These are phyloP conservation scores for Hirschfeldia incana DNA, from an alignment of 345 rosid genomes.

Conservation along the genomic window DNA sequence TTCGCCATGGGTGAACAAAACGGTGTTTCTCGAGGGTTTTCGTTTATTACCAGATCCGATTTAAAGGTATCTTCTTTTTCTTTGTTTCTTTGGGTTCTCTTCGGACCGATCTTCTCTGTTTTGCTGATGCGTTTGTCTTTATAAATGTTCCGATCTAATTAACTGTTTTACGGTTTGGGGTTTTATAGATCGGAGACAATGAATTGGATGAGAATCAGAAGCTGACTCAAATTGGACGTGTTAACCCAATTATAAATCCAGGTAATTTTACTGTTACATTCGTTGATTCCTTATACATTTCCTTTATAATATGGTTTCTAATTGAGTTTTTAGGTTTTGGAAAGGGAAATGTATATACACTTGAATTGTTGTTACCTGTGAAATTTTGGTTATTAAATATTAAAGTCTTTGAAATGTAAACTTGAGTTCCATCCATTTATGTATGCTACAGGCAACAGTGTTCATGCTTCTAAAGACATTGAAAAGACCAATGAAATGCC, in stretches of 20 bases:
- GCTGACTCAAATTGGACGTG: conserved; percentile 20
- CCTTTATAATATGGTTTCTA: neutral
- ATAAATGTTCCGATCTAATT: neutral
- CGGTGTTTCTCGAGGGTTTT: conserved; percentile 27
- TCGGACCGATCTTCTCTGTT: neutral
- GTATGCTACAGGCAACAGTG: conserved; percentile 22
- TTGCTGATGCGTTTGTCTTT: neutral
- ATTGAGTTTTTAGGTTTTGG: neutral
- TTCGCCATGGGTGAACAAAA: conserved; percentile 43
- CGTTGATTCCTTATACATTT: conserved; percentile 19
- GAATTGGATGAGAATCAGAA: conserved; percentile 38
- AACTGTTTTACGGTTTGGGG: conserved; percentile 9
- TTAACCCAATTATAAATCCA: conserved; percentile 10
- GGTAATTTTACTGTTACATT: conserved; percentile 27
- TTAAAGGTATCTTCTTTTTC: conserved; percentile 33
- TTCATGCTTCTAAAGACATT: conserved; percentile 25
- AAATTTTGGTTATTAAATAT: neutral
- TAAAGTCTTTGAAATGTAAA: neutral
- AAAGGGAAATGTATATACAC: neutral
- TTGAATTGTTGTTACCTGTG: neutral
- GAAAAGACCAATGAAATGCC: conserved; percentile 35
- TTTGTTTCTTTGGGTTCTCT: neutral
- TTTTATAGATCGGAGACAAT: conserved; percentile 31
- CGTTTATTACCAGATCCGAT: conserved; percentile 36
- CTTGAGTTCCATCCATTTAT: neutral